phyloP scores from a whole-genome alignment of 345 rosid species.

The Boechera retrofracta region DNA sequence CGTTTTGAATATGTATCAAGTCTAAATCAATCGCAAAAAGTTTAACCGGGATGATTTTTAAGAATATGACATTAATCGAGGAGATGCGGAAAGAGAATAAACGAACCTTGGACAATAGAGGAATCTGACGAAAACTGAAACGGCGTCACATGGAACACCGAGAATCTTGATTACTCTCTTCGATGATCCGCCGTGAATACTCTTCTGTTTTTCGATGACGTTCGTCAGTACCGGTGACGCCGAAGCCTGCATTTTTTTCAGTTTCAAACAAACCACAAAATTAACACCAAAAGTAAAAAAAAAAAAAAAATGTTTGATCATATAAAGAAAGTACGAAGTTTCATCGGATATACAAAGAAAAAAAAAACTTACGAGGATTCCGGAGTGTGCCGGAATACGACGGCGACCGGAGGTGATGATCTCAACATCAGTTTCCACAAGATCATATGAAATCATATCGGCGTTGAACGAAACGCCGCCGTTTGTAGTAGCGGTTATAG shows the following conservation, averaged over 20 bases:
- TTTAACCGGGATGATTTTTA: background rate
- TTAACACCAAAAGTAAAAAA: background rate
- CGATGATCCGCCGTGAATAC: conserved; percentile 53
- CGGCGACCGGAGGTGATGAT: conserved; percentile 75
- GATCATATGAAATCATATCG: conserved; percentile 34
- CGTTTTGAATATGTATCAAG: conserved; percentile 5
- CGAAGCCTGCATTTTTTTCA: conserved; percentile 51
- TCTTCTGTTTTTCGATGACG: conserved; percentile 55
- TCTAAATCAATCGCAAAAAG: background rate
- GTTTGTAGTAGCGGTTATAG: conserved; percentile 21
- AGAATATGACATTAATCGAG: no score
- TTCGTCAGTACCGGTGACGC: conserved; percentile 72
- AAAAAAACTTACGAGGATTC: conserved; percentile 57
- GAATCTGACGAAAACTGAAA: conserved; percentile 64
- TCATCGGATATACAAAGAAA: background rate
- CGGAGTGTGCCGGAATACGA: conserved; percentile 70
- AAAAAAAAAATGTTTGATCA: background rate
- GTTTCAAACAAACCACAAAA: background rate
- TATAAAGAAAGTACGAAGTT: background rate
- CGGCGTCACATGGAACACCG: conserved; percentile 89
- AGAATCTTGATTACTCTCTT: conserved; percentile 64
- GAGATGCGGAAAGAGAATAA: no score
- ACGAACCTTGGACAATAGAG: conserved; percentile 72
- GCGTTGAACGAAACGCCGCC: conserved; percentile 8
- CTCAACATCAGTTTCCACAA: conserved; percentile 60